Evolutionary conservation across 768 basidiomycete genomes (phyloP), one percentile per base, ranked within the genome.

Genomic region (Kwoniella mangroviensis): DNA sequence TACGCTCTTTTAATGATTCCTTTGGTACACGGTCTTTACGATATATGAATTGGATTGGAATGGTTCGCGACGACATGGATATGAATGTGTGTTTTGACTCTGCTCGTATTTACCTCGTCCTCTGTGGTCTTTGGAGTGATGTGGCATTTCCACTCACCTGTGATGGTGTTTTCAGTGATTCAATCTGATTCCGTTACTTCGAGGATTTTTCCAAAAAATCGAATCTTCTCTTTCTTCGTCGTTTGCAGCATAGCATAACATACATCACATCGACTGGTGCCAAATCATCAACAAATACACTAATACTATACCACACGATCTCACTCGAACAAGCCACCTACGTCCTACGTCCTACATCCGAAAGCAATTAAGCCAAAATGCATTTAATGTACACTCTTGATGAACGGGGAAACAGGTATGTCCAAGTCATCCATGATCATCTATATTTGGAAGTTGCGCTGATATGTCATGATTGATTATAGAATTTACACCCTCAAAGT

Each of bases 401-500:
- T 71, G 70, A 74, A n/a, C 69, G 74, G 51, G 82, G 82, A 41
- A 84, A 82, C 74, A 65, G 82, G 82, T 82, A 41, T 63, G 81
- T 60, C 0, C 11, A 10, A 3, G 4, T 34, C 34, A 34, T 1
- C 22, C 0, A 51, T 45, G 28, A 24, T 85, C 91, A 91, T 17
- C 73, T 21, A 19, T 49, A 26, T 13, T 19, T 22, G 24, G 45
- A 49, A 49, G 34, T 34, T 4, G 34, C 15, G 45, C 45, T 49
- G 19, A 49, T 49, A 17, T 12, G 41, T 49, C 40, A 57, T 56
- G 64, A 55, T 34, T 4, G 34, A 7, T 34, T 34, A 34, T 63
- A 90, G 96, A 81, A 75, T 92, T 2, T 99, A 99, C 83, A 97
- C 95, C 64, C 89, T 98, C 74, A 95, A 95, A 83, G 95, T 96